These are phyloP conservation scores for Coprinellus aureogranulatus DNA, from an alignment of 768 basidiomycete species.

Conservation along the genomic window DNA sequence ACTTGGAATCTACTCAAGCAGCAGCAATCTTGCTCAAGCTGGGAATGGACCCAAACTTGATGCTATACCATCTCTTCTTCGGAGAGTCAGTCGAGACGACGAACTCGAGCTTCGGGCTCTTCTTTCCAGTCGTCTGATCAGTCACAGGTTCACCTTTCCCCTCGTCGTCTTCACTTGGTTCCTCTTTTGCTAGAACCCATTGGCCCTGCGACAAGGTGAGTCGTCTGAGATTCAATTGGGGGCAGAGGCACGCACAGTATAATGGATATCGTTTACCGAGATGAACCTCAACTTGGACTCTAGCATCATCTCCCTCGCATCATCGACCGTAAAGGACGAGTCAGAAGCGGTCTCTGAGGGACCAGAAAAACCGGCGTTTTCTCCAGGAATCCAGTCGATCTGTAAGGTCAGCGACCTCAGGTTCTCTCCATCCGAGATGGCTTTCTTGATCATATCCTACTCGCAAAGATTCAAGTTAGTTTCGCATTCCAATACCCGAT, in stretches of 20 bases:
- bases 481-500: no score
- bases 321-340: conserved; percentile 34
- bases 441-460: conserved; percentile 48
- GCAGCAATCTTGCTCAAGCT: no score
- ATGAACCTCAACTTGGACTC: conserved; percentile 47
- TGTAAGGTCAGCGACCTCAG: conserved; percentile 49
- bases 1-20: no score
- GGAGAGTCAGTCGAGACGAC: background rate
- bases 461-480: background rate
- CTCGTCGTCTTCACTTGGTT: background rate
- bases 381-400: conserved; percentile 47
- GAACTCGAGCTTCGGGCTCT: background rate
- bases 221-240: no score
- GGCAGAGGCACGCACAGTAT: conserved; percentile 44
- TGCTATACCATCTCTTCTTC: background rate
- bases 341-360: background rate
- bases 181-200: conserved; percentile 35
- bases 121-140: background rate
- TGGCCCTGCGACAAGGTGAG: conserved; percentile 41
- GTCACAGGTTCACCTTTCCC: background rate
- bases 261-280: conserved; percentile 44
- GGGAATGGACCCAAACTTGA: no score
- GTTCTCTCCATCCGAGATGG: conserved; percentile 44
- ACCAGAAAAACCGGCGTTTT: background rate
- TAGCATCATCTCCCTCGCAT: conserved; percentile 54